Conservation (phyloP, 768 basidiomycete species). For the Hebeloma cylindrosporum region DNA sequence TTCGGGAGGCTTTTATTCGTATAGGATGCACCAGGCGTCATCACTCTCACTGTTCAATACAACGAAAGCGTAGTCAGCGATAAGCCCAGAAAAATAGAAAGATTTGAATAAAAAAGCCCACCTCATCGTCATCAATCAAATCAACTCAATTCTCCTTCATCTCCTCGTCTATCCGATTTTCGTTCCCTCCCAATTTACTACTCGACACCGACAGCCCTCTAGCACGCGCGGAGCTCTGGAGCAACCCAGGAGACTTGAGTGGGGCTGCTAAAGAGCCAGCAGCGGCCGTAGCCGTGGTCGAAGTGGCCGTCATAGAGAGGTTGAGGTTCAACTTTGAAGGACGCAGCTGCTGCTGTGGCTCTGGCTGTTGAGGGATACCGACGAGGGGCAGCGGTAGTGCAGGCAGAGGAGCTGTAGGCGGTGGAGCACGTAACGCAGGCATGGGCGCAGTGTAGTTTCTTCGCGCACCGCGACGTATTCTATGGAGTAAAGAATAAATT, state of each 20-base stretch:
- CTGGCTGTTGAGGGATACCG: not conserved
- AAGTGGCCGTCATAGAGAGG: slow-evolving; percentile 1
- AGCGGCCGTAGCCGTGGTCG: not conserved
- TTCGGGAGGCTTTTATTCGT: not conserved
- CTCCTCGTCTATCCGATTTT: slow-evolving; percentile 38
- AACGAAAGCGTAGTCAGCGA: no score
- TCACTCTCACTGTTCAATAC: no score
- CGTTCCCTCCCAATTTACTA: slow-evolving; percentile 25
- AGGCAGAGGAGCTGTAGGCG: slow-evolving; percentile 42
- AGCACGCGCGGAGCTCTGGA: slow-evolving; percentile 26
- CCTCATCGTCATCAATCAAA: no score
- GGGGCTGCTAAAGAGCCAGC: not conserved
- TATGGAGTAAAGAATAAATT: slow-evolving; percentile 18
- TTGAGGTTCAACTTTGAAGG: slow-evolving; percentile 10
- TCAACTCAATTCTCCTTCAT: slow-evolving; percentile 37
- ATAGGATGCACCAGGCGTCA: not conserved
- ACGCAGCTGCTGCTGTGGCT: slow-evolving; percentile 8
- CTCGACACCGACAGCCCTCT: slow-evolving; percentile 34
- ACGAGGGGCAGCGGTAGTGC: slow-evolving; percentile 22
- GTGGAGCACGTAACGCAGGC: slow-evolving; percentile 36
- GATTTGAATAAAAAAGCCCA: not conserved
- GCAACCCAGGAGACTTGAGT: slow-evolving; percentile 4
- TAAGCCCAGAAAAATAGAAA: not conserved
- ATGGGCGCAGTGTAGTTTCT: slow-evolving; percentile 31
- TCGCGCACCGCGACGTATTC: slow-evolving; percentile 42